Evolutionary conservation across 2,329 filamentous ascomycete species (phyloP).

Genomic region (Clarireedia monteithiana): DNA sequence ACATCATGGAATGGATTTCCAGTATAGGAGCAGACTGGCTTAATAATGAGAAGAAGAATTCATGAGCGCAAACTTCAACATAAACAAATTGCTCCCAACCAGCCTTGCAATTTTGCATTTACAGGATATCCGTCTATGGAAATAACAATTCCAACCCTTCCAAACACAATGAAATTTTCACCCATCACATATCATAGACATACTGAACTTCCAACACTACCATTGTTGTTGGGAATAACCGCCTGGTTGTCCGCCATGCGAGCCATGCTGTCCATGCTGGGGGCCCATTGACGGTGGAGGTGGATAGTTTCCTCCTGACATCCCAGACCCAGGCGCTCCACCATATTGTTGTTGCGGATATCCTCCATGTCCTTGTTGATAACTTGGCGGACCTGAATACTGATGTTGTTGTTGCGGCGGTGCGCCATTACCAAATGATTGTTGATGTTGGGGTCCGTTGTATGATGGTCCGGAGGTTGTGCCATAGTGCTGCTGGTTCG

Average conservation of each 20-base stretch:
- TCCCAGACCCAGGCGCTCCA: not conserved
- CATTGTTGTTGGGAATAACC: constrained; percentile 6
- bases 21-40: constrained; percentile 7
- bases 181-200: not conserved
- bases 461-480: constrained; percentile 16
- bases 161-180: not conserved
- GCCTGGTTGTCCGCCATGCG: constrained; percentile 7
- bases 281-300: constrained; percentile 7
- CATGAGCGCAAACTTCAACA: constrained; percentile 1
- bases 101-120: constrained; percentile 1
- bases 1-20: constrained; percentile 21
- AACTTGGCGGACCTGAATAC: constrained; percentile 14
- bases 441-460: constrained; percentile 15
- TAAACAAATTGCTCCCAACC: not conserved
- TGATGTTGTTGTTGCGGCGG: constrained; percentile 14
- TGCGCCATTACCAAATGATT: not conserved
- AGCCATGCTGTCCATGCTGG: constrained; percentile 9
- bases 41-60: constrained; percentile 14
- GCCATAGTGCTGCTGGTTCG: constrained; percentile 9
- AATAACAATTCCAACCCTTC: not conserved
- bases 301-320: constrained; percentile 1
- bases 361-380: constrained; percentile 8
- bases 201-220: not conserved
- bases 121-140: constrained; percentile 4
- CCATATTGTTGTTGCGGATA: constrained; percentile 8